Evolutionary conservation across 805 yeast genomes (phyloP), one percentile per base, ranked within the genome.

Genomic region (Saccharomycopsis malanga): DNA sequence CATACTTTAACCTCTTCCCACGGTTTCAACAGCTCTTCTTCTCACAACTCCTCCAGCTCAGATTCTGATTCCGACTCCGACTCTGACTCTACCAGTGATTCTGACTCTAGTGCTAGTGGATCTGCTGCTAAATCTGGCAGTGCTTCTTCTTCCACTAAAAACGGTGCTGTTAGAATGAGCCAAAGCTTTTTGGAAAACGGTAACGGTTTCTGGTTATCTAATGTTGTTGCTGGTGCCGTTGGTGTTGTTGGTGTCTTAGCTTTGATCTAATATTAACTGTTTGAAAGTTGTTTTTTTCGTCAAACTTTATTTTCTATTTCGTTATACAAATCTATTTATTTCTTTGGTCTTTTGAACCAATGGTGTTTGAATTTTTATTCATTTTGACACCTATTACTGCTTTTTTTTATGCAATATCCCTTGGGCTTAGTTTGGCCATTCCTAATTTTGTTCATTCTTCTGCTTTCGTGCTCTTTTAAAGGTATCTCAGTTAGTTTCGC

Each of bases 91-190:
- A 34, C 34, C 29, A 22, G 40, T 34, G 34, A 7, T 32, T 22
- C 42, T 36, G 22, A 42, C 17, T 24, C 41, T n/a, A 15, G 23
- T 35, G 27, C 39, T 30, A 24, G 24, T 36, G 35, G 34, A 10
- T 39, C 44, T 46, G 36, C 22, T 17, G 32, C 45, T 20, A 34
- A 15, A 24, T 46, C 46, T 15, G 23, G 36, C 17, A 20, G 34
- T 15, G n/a, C 34, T 4, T 24, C 69, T 40, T 48, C 65, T 48
- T 53, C 68, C 46, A 67, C 54, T 66, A 60, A 63, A 52, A 73
- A 69, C 67, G 74, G 68, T 55, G 75, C 73, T 54, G 71, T 58
- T 46, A 65, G 60, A 65, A 72, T 72, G 58, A 71, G 66, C 54
- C 72, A 72, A 60, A 73, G 72, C 58, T 60, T 69, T 55, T 61